Evolutionary conservation across 129 eudicot species (phyloP).

Genomic region (Solidago caesia): DNA sequence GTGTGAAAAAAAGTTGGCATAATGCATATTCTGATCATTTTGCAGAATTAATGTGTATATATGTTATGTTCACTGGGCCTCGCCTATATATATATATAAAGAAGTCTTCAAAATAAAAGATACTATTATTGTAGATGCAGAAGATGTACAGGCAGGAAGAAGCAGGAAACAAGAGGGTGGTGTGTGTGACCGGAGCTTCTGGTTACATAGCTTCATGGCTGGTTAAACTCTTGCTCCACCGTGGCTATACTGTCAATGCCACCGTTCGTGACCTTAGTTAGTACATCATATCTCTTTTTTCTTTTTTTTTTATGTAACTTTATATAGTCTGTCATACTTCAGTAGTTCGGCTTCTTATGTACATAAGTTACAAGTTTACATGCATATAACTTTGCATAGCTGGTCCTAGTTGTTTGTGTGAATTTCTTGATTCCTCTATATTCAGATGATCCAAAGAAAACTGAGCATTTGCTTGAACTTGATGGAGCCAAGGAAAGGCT

Average conservation of each 20-base stretch:
- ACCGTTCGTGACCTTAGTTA: slow-evolving; percentile 45
- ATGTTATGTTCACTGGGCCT: not conserved
- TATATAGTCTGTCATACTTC: not conserved
- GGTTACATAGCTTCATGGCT: slow-evolving; percentile 55
- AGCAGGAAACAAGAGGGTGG: slow-evolving; percentile 25
- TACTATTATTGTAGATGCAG: not conserved
- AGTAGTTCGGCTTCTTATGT: not conserved
- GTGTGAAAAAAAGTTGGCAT: too few species aligned
- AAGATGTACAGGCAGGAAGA: slow-evolving; percentile 13
- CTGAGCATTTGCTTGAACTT: slow-evolving; percentile 55
- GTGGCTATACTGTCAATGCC: slow-evolving; percentile 43
- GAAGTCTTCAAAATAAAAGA: not conserved
- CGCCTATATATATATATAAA: not conserved
- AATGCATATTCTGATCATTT: too few species aligned
- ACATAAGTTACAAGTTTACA: not conserved
- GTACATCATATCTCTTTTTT: not conserved
- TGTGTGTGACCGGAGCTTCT: slow-evolving; percentile 51
- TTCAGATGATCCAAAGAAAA: slow-evolving; percentile 55
- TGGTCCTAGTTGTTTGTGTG: not conserved
- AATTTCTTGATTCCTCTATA: not conserved
- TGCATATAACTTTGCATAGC: not conserved
- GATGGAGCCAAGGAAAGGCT: slow-evolving; percentile 79
- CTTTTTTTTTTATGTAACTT: not conserved
- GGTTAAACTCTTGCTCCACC: slow-evolving; percentile 44
- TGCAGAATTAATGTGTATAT: too few species aligned